Evolutionary conservation across 2,329 filamentous ascomycete species (phyloP), one percentile per base, ranked within the genome.

Genomic region (Leptosphaerulina australis): DNA sequence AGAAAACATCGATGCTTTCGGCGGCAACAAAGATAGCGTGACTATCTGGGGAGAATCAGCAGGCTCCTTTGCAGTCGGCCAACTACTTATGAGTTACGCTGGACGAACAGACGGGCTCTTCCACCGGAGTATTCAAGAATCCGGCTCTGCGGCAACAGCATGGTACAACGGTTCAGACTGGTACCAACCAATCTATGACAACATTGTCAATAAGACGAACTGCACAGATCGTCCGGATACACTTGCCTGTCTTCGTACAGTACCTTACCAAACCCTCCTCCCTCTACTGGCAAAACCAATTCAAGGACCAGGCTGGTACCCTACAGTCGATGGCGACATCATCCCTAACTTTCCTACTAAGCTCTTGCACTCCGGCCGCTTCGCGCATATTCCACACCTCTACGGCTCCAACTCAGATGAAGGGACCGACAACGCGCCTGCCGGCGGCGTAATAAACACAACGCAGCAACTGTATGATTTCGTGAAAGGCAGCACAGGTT

Each of bases 351-450:
- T 78, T 58, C 79, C 79, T 4, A 81, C 80, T 7, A 68, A 79
- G 6, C 81, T 85, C 50, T 72, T 89, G 1, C 71, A 75, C 3
- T 69, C 77, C 2, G 84, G 84, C 34, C 78, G 78, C 20, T 88
- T 88, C 57, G 81, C 86, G 44, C 79, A 83, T 47, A 80, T 88
- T 0, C 84, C 85, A 0, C 79, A 88, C 44, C 73, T 90, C 3
- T 77, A 82, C 45, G 86, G 87, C 6, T 80, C 79, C 20, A 88
- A 88, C 67, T 79, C 79, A 0, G 86, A 89, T 59, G 87, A 90
- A 69, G 87, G 84, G 2, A 82, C 81, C 1, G 75, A 77, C 8
- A 87, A 86, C 60, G 80, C 76, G 0, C 77, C 79, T 1, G 69
- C 59, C 2, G 81, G 78, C 15, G 81, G 79, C 14, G 50, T 67